Percentiles rank a stretch among this genome's conserved stretches.
These are phyloP conservation scores for Suillus weaverae DNA, from an alignment of 768 basidiomycete genomes.

Conservation along the genomic window DNA sequence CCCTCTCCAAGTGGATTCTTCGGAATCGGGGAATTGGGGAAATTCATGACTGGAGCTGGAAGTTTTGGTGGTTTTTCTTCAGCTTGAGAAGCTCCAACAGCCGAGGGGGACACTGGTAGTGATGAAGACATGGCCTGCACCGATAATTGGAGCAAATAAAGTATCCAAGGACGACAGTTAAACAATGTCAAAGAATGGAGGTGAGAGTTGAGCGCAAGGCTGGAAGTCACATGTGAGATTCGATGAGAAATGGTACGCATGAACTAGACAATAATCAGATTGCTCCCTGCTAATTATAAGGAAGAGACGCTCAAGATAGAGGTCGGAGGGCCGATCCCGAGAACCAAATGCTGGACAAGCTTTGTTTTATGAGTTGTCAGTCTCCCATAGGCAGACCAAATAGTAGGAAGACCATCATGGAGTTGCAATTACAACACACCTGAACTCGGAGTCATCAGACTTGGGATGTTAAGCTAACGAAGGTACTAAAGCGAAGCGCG, in stretches of 20 bases:
- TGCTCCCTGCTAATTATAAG: not conserved
- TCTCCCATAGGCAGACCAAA: not conserved
- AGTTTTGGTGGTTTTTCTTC: not conserved
- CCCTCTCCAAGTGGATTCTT: slow-evolving; percentile 71
- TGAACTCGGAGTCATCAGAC: not conserved
- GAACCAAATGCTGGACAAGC: not conserved
- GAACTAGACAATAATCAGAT: not conserved
- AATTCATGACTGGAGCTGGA: slow-evolving; percentile 21
- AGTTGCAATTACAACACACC: not conserved
- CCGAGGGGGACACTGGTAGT: not conserved
- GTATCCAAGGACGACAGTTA: too few relatives aligned
- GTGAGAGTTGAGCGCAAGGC: not conserved
- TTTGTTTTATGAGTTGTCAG: not conserved
- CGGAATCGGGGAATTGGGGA: slow-evolving; percentile 58
- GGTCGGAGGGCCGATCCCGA: not conserved
- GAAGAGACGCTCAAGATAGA: not conserved
- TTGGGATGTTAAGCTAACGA: too few relatives aligned
- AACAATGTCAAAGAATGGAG: not conserved
- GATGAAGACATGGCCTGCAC: not conserved
- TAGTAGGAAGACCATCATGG: not conserved
- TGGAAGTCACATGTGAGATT: not conserved
- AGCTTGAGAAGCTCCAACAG: not conserved
- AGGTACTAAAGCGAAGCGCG: not conserved
- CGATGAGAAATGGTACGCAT: not conserved
- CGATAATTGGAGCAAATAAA: too few relatives aligned